phyloP scores from a whole-genome alignment of 257 asterid species.

The Nicotiana paniculata region DNA sequence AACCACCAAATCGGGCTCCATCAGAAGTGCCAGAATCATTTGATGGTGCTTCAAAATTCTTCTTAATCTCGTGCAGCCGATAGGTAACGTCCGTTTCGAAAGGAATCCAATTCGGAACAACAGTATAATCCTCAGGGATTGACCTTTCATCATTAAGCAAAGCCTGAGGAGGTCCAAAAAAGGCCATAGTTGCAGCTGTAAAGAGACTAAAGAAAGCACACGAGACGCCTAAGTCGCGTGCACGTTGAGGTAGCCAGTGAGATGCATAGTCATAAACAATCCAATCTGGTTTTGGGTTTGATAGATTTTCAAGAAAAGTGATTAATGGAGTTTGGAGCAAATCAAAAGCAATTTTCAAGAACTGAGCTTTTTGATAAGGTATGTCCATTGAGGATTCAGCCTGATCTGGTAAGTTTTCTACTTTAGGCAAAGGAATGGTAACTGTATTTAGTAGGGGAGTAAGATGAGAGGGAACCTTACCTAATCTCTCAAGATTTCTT shows the following conservation, averaged over 20 bases:
- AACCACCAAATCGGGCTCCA: conserved; percentile 41
- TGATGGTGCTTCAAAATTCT: conserved; percentile 53
- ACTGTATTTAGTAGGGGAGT: conserved; percentile 42
- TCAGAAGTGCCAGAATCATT: conserved; percentile 65
- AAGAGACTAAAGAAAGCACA: conserved; percentile 61
- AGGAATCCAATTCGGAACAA: conserved; percentile 70
- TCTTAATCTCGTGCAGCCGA: conserved; percentile 53
- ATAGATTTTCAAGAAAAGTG: conserved; percentile 36
- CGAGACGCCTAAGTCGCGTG: conserved; percentile 31
- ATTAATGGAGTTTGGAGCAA: conserved; percentile 43
- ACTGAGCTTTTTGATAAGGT: conserved; percentile 51
- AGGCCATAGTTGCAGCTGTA: conserved; percentile 71
- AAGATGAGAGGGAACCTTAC: conserved; percentile 38
- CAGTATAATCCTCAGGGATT: conserved; percentile 48
- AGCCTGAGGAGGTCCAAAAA: conserved; percentile 43
- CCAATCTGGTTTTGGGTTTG: conserved; percentile 70
- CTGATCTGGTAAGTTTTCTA: conserved; percentile 39
- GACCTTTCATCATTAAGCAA: conserved; percentile 32
- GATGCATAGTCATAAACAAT: conserved; percentile 69
- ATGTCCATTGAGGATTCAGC: conserved; percentile 94
- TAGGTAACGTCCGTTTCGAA: conserved; percentile 38
- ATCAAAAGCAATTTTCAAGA: conserved; percentile 70
- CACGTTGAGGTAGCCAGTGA: conserved; percentile 64
- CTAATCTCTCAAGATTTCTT: conserved; percentile 52
- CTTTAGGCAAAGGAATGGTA: conserved; percentile 42